A percentile compares a stretch with the other conserved stretches of the same genome.
Conservation (phyloP, 2,329 filamentous ascomycete genomes). For the Trichoderma atroviride region DNA sequence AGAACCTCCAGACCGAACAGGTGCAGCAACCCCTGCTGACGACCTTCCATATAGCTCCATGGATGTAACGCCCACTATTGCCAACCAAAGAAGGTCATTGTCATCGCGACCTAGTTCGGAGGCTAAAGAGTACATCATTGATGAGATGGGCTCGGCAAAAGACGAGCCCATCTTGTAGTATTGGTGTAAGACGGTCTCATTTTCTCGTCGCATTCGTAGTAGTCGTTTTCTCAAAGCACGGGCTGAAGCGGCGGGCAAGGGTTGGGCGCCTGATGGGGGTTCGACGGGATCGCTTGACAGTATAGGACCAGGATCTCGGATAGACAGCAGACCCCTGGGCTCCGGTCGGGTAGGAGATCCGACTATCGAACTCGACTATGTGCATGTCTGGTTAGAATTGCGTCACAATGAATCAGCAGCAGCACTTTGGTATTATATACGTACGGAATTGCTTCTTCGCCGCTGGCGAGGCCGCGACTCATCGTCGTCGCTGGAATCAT, state of each 20-base stretch:
- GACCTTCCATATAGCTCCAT: slow-evolving; percentile 89
- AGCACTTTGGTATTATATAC: slow-evolving; percentile 33
- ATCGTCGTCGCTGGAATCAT: slow-evolving; percentile 71
- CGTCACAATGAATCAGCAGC: not conserved
- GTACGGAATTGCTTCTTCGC: slow-evolving; percentile 84
- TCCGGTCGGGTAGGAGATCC: slow-evolving; percentile 63
- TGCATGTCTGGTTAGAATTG: slow-evolving; percentile 29
- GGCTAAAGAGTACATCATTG: slow-evolving; percentile 90
- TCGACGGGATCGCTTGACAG: slow-evolving; percentile 54
- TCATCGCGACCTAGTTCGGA: slow-evolving; percentile 95
- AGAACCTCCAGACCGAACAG: slow-evolving; percentile 57
- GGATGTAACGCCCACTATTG: slow-evolving; percentile 93
- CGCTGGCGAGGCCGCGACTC: slow-evolving; percentile 77
- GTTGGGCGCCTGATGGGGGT: slow-evolving; percentile 61
- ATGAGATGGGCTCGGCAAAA: slow-evolving; percentile 93
- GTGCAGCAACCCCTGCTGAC: slow-evolving; percentile 73
- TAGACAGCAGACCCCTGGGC: slow-evolving; percentile 61
- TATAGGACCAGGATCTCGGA: slow-evolving; percentile 51
- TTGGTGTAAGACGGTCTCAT: slow-evolving; percentile 73
- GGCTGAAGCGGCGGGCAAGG: slow-evolving; percentile 67
- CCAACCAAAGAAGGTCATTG: slow-evolving; percentile 92
- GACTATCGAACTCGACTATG: slow-evolving; percentile 66
- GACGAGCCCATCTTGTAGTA: slow-evolving; percentile 89
- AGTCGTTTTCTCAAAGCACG: slow-evolving; percentile 72
- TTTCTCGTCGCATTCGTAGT: slow-evolving; percentile 72